Evolutionary conservation across 179 eudicot genomes (phyloP).

Genomic region (Silene vulgaris): DNA sequence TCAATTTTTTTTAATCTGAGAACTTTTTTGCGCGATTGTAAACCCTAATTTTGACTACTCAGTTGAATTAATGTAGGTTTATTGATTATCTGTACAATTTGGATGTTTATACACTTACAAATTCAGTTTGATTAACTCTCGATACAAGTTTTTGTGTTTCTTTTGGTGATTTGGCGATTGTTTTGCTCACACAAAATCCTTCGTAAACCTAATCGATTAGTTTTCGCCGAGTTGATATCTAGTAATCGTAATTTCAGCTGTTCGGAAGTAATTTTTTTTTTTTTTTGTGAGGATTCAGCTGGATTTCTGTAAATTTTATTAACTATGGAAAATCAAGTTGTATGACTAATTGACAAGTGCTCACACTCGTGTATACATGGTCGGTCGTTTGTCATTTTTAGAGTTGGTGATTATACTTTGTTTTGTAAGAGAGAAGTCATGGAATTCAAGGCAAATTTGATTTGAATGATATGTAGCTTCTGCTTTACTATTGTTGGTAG

Average conservation of each 20-base stretch:
- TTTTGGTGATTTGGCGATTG: neutral
- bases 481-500: neutral
- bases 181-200: neutral
- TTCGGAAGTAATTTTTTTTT: neutral
- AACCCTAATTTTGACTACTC: neutral
- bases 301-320: neutral
- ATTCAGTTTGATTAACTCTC: neutral
- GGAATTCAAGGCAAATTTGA: neutral
- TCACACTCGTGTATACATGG: too few species aligned
- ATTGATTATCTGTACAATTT: neutral
- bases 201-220: conserved; percentile 3
- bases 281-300: neutral
- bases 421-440: neutral
- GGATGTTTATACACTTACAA: neutral
- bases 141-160: neutral
- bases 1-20: neutral
- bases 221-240: neutral
- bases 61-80: neutral
- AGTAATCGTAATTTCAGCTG: neutral
- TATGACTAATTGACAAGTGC: too few species aligned
- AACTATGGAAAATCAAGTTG: neutral
- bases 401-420: neutral
- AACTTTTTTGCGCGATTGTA: neutral
- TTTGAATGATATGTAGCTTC: neutral
- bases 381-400: neutral